Evolutionary conservation across 768 basidiomycete species (phyloP).

Genomic region (Leccinum barrowsii): DNA sequence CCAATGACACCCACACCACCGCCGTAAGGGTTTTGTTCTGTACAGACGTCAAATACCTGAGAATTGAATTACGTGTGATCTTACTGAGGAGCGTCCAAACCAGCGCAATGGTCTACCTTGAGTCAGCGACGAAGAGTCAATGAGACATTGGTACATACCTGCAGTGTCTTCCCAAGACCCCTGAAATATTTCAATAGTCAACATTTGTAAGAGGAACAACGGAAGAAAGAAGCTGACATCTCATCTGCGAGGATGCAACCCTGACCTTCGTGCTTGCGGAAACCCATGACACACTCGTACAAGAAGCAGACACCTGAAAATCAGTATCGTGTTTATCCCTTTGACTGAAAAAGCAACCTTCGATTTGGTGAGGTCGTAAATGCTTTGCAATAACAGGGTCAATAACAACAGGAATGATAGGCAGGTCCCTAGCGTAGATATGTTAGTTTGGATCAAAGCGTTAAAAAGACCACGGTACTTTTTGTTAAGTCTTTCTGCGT

Average conservation of each 20-base stretch:
- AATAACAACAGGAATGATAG: slow-evolving; percentile 79
- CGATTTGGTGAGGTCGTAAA: slow-evolving; percentile 86
- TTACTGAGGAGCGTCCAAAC: slow-evolving; percentile 89
- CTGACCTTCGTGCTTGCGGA: slow-evolving; percentile 85
- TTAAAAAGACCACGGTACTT: slow-evolving; percentile 41
- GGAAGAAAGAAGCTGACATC: slow-evolving; percentile 51
- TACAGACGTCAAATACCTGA: neutral
- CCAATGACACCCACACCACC: slow-evolving; percentile 52
- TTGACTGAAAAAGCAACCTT: slow-evolving; percentile 47
- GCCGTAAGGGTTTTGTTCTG: slow-evolving; percentile 83
- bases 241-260: slow-evolving; percentile 98
- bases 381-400: slow-evolving; percentile 78
- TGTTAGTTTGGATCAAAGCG: slow-evolving; percentile 2
- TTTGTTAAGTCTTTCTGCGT: slow-evolving; percentile 65
- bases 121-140: slow-evolving; percentile 9
- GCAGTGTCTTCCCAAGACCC: slow-evolving; percentile 97
- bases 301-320: slow-evolving; percentile 74
- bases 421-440: slow-evolving; percentile 44
- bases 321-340: neutral
- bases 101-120: slow-evolving; percentile 70
- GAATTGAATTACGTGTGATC: slow-evolving; percentile 22
- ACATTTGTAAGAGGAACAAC: neutral
- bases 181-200: slow-evolving; percentile 36
- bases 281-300: slow-evolving; percentile 95
- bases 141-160: slow-evolving; percentile 38